Evolutionary conservation across 2,329 filamentous ascomycete genomes (phyloP), one percentile per base, ranked within the genome.

Genomic region (Botrytis fragariae): DNA sequence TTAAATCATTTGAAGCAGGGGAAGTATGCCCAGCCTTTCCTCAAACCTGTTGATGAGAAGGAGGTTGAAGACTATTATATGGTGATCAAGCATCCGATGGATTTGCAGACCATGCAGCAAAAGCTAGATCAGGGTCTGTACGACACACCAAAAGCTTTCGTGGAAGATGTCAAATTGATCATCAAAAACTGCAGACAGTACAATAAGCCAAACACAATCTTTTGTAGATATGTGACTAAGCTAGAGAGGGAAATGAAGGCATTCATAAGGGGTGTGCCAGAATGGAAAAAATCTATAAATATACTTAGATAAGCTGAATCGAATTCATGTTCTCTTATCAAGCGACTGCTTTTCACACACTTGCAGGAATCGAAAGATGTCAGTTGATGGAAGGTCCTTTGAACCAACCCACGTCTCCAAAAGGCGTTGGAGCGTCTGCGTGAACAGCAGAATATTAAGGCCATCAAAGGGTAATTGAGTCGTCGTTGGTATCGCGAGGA

Each of bases 91-190:
- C n/a, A 69, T 25, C 65, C 65, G 16, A 69, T 69, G 65, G 48
- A 69, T 59, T 44, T 69, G 18, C 35, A 57, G 16, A 69, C 65
- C 10, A 57, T 69, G 51, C 35, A 39, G 22, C 16, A 57, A 32
- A 69, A 69, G 10, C 39, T 69, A 18, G 37, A 69, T 22, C 1
- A 57, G 8, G 65, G 48, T 18, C 48, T 69, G 14, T 69, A 69
- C 20, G n/a, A 57, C 0, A 69, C 65, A 42, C 65, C 65, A 4
- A 57, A 69, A 29, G 48, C 37, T 22, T 69, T 69, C 65, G 37
- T 57, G 12, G 48, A 42, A 3, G 65, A 69, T 69, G 65, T 69
- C 65, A 44, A 69, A 20, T 57, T 69, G 37, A 69, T 69, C 35
- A 69, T 69, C 7, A 57, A 29, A 22, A 69, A 69, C n/a, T 69